A percentile compares a stretch with the other conserved stretches of the same genome.
These are phyloP conservation scores for Phytophthora gonapodyides DNA, from an alignment of 352 stramenopile species.

Conservation along the genomic window DNA sequence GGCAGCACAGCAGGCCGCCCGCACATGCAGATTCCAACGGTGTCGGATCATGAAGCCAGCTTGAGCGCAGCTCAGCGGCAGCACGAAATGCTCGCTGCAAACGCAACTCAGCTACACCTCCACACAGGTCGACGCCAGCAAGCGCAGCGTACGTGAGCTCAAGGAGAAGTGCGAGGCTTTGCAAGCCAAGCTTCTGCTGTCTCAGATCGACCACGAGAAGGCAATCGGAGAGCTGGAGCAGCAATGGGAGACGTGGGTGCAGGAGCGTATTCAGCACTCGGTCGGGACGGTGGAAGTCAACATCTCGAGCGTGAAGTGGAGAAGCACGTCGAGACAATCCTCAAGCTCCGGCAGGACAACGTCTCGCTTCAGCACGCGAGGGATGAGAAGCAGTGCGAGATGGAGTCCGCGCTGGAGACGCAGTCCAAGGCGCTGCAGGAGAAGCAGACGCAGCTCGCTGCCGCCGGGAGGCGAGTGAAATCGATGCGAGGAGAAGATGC, in stretches of 20 bases:
- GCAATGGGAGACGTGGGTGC: slow-evolving; percentile 55
- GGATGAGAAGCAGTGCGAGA: slow-evolving; percentile 37
- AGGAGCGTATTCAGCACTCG: slow-evolving; percentile 61
- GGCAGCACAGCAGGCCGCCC: no score
- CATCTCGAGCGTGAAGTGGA: slow-evolving; percentile 69
- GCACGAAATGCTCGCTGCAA: slow-evolving; percentile 47
- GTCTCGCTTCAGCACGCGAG: slow-evolving; percentile 49
- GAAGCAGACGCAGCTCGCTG: slow-evolving; percentile 39
- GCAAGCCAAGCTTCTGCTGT: slow-evolving; percentile 52
- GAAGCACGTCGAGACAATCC: slow-evolving; percentile 58
- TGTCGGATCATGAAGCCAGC: slow-evolving; percentile 43
- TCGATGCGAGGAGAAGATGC: slow-evolving; percentile 50
- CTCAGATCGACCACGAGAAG: slow-evolving; percentile 63
- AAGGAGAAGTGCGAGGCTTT: slow-evolving; percentile 55
- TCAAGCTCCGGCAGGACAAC: slow-evolving; percentile 63
- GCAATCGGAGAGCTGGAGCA: slow-evolving; percentile 52
- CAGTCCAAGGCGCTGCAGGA: slow-evolving; percentile 54
- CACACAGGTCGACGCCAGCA: slow-evolving; percentile 44
- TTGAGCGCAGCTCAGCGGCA: slow-evolving; percentile 42
- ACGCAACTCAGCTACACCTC: slow-evolving; percentile 50
- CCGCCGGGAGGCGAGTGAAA: slow-evolving; percentile 39
- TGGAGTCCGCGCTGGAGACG: slow-evolving; percentile 40
- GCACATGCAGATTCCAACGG: no score
- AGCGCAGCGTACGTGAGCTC: slow-evolving; percentile 29
- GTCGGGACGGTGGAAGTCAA: slow-evolving; percentile 55